These are phyloP conservation scores for Zychaea mexicana DNA, from an alignment of 371 early-diverging fungal genomes.

Conservation along the genomic window DNA sequence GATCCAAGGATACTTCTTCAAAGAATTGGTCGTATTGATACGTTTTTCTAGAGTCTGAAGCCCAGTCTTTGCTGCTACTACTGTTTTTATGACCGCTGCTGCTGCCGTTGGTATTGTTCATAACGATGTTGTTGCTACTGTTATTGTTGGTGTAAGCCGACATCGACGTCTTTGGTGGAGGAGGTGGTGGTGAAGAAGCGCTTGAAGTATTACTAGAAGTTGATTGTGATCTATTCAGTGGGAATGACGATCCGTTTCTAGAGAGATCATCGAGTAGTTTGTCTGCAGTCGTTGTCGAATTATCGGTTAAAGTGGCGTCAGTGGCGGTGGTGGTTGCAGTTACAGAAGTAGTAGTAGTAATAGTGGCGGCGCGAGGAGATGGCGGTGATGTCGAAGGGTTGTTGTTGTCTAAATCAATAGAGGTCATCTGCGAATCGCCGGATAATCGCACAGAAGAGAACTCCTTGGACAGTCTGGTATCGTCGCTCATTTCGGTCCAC, in stretches of 20 bases:
- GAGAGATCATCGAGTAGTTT: slow-evolving; percentile 7
- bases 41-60: slow-evolving; percentile 15
- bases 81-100: too few species aligned
- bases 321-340: background rate
- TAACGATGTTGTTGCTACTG: background rate
- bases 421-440: background rate
- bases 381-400: background rate
- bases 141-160: background rate
- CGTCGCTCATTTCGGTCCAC: background rate
- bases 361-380: background rate
- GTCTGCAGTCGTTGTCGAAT: background rate
- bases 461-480: slow-evolving; percentile 1
- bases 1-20: slow-evolving; percentile 54
- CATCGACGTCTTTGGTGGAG: background rate
- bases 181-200: background rate
- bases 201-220: slow-evolving; percentile 7
- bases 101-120: background rate
- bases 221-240: background rate
- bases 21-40: slow-evolving; percentile 52
- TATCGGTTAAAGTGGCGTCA: background rate
- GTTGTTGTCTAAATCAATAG: background rate
- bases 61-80: background rate
- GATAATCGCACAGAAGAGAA: slow-evolving; percentile 7
- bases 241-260: background rate
- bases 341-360: background rate